Percentiles rank a stretch among this genome's conserved stretches.
These are phyloP conservation scores for Aaosphaeria arxii DNA, from an alignment of 2,329 filamentous ascomycete genomes.

Conservation along the genomic window DNA sequence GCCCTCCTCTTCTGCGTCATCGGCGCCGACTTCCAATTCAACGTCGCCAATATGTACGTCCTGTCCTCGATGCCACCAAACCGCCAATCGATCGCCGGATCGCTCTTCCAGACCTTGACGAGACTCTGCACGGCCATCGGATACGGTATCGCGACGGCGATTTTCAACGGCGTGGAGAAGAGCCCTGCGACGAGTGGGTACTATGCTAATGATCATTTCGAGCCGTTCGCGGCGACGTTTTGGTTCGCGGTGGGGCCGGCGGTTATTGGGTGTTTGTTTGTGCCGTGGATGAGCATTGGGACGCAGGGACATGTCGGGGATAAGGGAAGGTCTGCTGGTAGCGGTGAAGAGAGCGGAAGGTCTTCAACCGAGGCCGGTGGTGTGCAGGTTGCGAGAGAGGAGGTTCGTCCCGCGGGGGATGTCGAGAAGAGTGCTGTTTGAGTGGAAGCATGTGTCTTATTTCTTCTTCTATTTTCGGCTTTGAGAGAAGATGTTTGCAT, in stretches of 20 bases:
- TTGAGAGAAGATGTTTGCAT: too few species aligned
- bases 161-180: slow-evolving; percentile 49
- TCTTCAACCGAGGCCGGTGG: neutral
- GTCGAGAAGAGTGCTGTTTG: neutral
- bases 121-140: slow-evolving; percentile 59
- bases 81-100: slow-evolving; percentile 66
- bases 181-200: slow-evolving; percentile 35
- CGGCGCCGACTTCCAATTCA: slow-evolving; percentile 68
- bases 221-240: slow-evolving; percentile 53
- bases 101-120: slow-evolving; percentile 66
- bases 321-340: slow-evolving; percentile 9
- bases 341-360: neutral
- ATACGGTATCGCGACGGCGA: slow-evolving; percentile 60
- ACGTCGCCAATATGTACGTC: slow-evolving; percentile 70
- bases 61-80: slow-evolving; percentile 61
- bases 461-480: too few species aligned
- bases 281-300: slow-evolving; percentile 53
- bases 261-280: slow-evolving; percentile 43
- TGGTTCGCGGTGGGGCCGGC: slow-evolving; percentile 49
- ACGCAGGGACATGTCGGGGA: slow-evolving; percentile 50
- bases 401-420: neutral
- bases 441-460: too few species aligned
- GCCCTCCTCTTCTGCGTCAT: slow-evolving; percentile 59
- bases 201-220: slow-evolving; percentile 42
- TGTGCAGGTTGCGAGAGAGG: too few species aligned